Evolutionary conservation across 768 basidiomycete genomes (phyloP), one percentile per base, ranked within the genome.

Genomic region (Saitozyma podzolica): DNA sequence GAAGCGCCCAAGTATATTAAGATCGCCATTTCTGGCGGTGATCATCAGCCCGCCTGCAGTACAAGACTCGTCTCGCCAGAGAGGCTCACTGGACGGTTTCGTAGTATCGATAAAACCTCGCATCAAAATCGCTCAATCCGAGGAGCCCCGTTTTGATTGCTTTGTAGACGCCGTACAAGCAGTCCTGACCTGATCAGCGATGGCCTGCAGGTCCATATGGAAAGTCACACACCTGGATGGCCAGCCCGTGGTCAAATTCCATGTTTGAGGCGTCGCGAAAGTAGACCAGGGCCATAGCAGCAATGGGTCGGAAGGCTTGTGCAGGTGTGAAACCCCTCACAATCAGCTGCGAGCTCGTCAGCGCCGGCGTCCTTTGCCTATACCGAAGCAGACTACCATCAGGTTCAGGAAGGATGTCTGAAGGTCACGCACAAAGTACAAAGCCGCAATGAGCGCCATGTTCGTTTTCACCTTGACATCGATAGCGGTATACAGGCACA

Each of bases 261-360:
- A 92, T 93, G 47, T 90, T 86, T 4, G 95, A 94, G 17, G 96
- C 96, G 73, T 99, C 96, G 62, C 96, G 85, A 77, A 98, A 98
- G 14, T 91, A 89, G 87, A 68, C 69, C 40, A 77, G 59, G 80
- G 95, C 91, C 43, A 93, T 76, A 73, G 92, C 88, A 40, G 92
- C 90, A 57, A 98, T 88, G 2, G 95, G 94, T 68, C 91, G 88
- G 77, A 97, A 94, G 3, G 93, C 92, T 80, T 94, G 91, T 88
- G 91, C 94, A 40, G 95, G 94, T 17, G 89, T 85, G 62, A 88
- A 88, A 58, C 89, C 84, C 78, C 89, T 87, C 0, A 96, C 92
- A 68, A 98, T 93, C 87, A 97, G 88, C 93, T 96, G 58, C 29
- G 29, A 9, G 11, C 16, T 50, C 52, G 41, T 16, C 54, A 19